phyloP scores from a whole-genome alignment of 306 rosid species.

The Trifolium fragiferum region DNA sequence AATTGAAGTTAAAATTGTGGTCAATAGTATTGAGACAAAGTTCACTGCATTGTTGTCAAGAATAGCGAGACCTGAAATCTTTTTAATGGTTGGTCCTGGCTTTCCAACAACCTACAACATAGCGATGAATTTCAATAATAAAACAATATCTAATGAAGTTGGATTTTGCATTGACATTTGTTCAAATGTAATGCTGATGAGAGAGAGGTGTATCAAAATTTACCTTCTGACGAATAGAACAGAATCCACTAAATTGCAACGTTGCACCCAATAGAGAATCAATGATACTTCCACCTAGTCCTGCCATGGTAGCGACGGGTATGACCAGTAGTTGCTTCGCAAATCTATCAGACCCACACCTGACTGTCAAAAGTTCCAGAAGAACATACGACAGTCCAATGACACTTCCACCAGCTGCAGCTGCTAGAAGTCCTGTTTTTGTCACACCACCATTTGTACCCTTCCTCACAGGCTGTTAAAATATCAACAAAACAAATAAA shows the following conservation, averaged over 20 bases:
- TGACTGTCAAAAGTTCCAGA: constrained; percentile 63
- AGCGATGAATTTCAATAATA: constrained; percentile 30
- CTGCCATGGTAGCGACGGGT: constrained; percentile 77
- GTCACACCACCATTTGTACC: constrained; percentile 97
- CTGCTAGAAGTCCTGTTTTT: constrained; percentile 80
- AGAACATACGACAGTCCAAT: constrained; percentile 70
- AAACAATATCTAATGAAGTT: constrained; percentile 20
- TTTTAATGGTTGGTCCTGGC: constrained; percentile 80
- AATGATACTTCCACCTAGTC: constrained; percentile 74
- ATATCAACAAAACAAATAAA: constrained; percentile 15
- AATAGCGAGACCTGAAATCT: constrained; percentile 70
- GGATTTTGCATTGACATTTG: constrained; percentile 24
- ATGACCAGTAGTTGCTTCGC: constrained; percentile 78
- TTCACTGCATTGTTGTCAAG: constrained; percentile 96
- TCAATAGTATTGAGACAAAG: constrained; percentile 70
- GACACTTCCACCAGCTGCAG: constrained; percentile 75
- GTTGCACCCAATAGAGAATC: constrained; percentile 98
- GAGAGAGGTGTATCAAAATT: constrained; percentile 16
- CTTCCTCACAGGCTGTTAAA: constrained; percentile 74
- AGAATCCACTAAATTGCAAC: constrained; percentile 86
- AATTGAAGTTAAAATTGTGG: constrained; percentile 65
- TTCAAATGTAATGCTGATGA: constrained; percentile 29
- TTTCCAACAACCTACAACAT: constrained; percentile 82
- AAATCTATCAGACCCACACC: constrained; percentile 52
- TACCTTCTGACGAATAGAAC: constrained; percentile 87